Evolutionary conservation across 179 eudicot species (phyloP), one percentile per base, ranked within the genome.

Genomic region (Spergularia azorica): DNA sequence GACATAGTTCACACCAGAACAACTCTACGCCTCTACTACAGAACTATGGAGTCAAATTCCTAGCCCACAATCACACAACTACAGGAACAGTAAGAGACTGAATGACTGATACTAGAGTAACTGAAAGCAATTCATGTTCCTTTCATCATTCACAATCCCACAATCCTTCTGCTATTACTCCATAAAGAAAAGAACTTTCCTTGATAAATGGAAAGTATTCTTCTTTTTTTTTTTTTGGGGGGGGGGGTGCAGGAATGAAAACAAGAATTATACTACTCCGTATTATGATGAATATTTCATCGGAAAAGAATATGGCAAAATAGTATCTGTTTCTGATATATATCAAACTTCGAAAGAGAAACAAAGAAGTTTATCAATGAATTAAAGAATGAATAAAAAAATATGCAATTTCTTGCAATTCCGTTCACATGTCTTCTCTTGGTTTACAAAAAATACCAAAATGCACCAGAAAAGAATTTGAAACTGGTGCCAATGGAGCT

Each of bases 401-500:
- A 52, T 48, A 16, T n/a, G 38, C 51, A 65, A 51, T 5, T 50
- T 66, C 51, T 36, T 11, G 59, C 26, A 38, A 55, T 66, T 60
- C 51, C 60, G 70, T 21, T 52, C 52, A 57, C 26, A 65, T 46
- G 65, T 21, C 72, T 12, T 32, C 48, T 52, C 46, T 41, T 72
- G 64, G 66, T 78, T 64, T 71, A 5, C 2, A 20, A 11, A 41
- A 57, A 78, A 3, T 17, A 6, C 69, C 68, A 20, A 16, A 16
- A 36, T 32, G 17, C 17, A 41, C 64, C 61, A 67, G 57, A 63
- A 48, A 46, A 73, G 68, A 39, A 52, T 65, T 18, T 43, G 76
- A 67, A 66, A 58, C 13, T 73, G 48, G 59, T 54, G 58, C 58
- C 57, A 70, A 12, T 46, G 73, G 48, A 64, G 71, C 58, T 75